A percentile compares a stretch with the other conserved stretches of the same genome.
phyloP scores from a whole-genome alignment of 2,329 filamentous ascomycete genomes.

The Cladobotryum mycophilum region DNA sequence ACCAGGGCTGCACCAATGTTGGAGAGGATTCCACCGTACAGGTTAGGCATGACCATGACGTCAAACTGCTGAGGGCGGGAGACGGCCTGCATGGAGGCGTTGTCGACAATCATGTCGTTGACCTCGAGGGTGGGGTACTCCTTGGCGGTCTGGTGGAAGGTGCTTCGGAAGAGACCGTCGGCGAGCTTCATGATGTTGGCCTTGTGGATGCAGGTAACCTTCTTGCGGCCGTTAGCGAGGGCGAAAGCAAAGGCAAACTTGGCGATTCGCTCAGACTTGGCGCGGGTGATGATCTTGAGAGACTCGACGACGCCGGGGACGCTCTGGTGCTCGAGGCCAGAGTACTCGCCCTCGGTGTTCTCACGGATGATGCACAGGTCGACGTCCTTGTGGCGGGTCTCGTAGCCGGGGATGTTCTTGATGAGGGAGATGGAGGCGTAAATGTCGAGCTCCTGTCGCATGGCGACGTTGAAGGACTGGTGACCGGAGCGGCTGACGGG shows the following conservation, averaged over 20 bases:
- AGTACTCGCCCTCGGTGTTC: slow-evolving; percentile 99
- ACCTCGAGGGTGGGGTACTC: slow-evolving; percentile 93
- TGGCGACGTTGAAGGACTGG: slow-evolving; percentile 98
- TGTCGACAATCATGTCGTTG: slow-evolving; percentile 99
- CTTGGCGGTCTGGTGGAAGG: slow-evolving; percentile 87
- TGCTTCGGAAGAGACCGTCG: slow-evolving; percentile 97
- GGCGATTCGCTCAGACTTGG: slow-evolving; percentile 98
- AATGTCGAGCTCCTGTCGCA: slow-evolving; percentile 98
- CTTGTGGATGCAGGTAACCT: slow-evolving; percentile 99
- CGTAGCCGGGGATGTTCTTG: slow-evolving; percentile 99
- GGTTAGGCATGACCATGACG: slow-evolving; percentile 99
- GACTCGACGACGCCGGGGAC: slow-evolving; percentile 96
- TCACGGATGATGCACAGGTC: slow-evolving; percentile 99
- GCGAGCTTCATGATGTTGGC: slow-evolving; percentile 99
- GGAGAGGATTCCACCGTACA: slow-evolving; percentile 97
- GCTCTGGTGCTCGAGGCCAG: slow-evolving; percentile 96
- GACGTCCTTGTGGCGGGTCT: slow-evolving; percentile 94
- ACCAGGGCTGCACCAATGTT: slow-evolving; percentile 98
- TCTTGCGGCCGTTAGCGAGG: slow-evolving; percentile 96
- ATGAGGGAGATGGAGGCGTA: slow-evolving; percentile 96
- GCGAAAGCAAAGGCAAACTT: slow-evolving; percentile 98
- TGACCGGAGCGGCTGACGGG: slow-evolving; percentile 94
- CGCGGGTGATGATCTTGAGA: slow-evolving; percentile 98
- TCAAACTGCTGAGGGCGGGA: slow-evolving; percentile 96
- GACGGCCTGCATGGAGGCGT: slow-evolving; percentile 99